These are phyloP conservation scores for Mycosphaerella sp. DNA, from an alignment of 2,329 filamentous ascomycete genomes.

Conservation along the genomic window DNA sequence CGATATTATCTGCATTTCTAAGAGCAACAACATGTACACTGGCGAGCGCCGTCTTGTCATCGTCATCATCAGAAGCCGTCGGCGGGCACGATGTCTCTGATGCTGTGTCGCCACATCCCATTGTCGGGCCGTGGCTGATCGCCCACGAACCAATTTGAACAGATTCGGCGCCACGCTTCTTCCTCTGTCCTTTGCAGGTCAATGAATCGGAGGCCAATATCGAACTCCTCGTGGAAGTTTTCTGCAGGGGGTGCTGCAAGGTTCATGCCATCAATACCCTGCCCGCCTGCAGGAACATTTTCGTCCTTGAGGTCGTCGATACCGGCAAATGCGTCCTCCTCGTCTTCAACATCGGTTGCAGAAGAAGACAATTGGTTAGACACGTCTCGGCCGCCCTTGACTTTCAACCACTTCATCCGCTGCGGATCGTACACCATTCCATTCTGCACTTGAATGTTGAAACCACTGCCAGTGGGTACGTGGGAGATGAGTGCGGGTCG, in stretches of 20 bases:
- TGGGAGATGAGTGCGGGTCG: conserved; percentile 83
- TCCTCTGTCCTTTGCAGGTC: conserved; percentile 85
- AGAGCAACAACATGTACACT: conserved; percentile 13
- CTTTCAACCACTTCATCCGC: conserved; percentile 95
- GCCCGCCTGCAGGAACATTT: conserved; percentile 20
- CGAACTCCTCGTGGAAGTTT: conserved; percentile 85
- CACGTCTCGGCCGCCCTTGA: conserved; percentile 34
- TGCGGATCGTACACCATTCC: conserved; percentile 98
- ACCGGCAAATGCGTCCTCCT: conserved; percentile 89
- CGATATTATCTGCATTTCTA: conserved; percentile 21
- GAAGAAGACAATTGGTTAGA: conserved; percentile 37
- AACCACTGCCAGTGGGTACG: conserved; percentile 58
- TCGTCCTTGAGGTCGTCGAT: conserved; percentile 85
- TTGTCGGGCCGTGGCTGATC: conserved; percentile 58
- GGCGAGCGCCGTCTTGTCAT: not conserved
- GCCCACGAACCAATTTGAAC: conserved; percentile 70
- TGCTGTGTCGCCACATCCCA: conserved; percentile 55
- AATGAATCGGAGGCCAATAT: conserved; percentile 92
- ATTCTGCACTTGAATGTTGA: conserved; percentile 89
- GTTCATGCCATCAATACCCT: conserved; percentile 24
- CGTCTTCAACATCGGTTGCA: conserved; percentile 71
- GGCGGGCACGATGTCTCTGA: conserved; percentile 22
- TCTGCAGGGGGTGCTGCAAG: conserved; percentile 57
- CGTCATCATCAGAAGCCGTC: conserved; percentile 14
- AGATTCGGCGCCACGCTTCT: conserved; percentile 80